Percentiles rank a stretch among this genome's conserved stretches.
Evolutionary conservation across 805 yeast species (phyloP).

Genomic region (Cyberlindnera maritima): DNA sequence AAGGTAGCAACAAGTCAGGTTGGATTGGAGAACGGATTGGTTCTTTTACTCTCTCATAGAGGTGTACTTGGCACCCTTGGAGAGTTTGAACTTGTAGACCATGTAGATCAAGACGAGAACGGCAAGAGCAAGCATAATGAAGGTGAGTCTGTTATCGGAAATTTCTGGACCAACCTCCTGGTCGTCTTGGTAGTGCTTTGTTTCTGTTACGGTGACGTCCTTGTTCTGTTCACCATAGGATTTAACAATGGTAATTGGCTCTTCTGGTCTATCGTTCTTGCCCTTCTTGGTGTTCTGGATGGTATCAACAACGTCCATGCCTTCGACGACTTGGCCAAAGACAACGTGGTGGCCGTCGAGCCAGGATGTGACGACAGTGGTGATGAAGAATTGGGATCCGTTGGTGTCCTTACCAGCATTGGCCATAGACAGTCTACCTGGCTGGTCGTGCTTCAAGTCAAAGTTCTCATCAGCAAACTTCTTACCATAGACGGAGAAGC

Average conservation of each 20-base stretch:
- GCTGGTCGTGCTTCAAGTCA: conserved; percentile 61
- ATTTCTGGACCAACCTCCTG: conserved; percentile 7
- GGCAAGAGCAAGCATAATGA: conserved; percentile 19
- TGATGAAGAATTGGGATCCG: conserved; percentile 70
- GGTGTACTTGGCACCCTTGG: conserved; percentile 21
- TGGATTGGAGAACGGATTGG: neutral
- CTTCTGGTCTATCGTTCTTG: conserved; percentile 38
- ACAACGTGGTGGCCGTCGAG: conserved; percentile 68
- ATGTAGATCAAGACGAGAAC: conserved; percentile 20
- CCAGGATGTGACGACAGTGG: conserved; percentile 46
- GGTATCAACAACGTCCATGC: conserved; percentile 53
- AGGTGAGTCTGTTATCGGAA: conserved; percentile 12
- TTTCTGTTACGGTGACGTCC: conserved; percentile 19
- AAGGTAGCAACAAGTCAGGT: neutral
- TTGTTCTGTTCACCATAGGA: conserved; percentile 29
- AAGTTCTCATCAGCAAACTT: conserved; percentile 78
- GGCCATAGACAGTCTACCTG: conserved; percentile 71
- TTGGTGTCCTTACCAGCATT: conserved; percentile 67
- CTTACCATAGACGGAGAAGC: conserved; percentile 74
- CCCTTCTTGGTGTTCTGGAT: conserved; percentile 57
- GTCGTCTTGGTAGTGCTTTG: conserved; percentile 21
- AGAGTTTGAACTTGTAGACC: conserved; percentile 13
- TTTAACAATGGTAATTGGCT: conserved; percentile 40
- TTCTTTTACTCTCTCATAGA: conserved; percentile 25
- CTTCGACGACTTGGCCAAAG: conserved; percentile 73